Evolutionary conservation across 495 filamentous ascomycete species (phyloP).

Genomic region (Friedmanniomyces simplex): DNA sequence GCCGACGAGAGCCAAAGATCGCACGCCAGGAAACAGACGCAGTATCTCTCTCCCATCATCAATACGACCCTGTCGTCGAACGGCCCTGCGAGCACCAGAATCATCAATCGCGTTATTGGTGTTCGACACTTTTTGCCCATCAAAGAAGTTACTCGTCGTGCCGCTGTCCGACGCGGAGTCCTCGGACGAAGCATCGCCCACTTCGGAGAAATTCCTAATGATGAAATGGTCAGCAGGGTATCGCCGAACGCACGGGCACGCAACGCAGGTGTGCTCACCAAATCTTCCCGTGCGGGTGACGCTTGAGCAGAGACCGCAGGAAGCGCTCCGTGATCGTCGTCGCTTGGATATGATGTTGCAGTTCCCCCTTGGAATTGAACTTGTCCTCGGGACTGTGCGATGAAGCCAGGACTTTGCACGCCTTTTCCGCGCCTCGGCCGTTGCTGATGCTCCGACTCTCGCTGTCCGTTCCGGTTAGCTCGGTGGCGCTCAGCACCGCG

Average conservation of each 20-base stretch:
- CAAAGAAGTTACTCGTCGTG: background rate
- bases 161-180: background rate
- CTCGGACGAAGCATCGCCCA: slow-evolving; percentile 11
- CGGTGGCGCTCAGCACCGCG: background rate
- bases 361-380: background rate
- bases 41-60: slow-evolving; percentile 8
- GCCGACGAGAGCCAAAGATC: slow-evolving; percentile 7
- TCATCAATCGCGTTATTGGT: background rate
- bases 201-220: slow-evolving; percentile 15
- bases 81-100: background rate
- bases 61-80: background rate
- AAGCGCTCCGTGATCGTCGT: slow-evolving; percentile 6
- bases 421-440: background rate
- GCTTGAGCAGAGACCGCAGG: slow-evolving; percentile 5
- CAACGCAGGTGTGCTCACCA: slow-evolving; percentile 1
- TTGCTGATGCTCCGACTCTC: background rate
- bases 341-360: background rate
- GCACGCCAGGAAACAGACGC: slow-evolving; percentile 13
- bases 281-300: slow-evolving; percentile 10
- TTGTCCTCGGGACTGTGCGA: slow-evolving; percentile 1
- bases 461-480: background rate
- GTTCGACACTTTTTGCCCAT: background rate
- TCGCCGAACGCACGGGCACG: background rate
- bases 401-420: slow-evolving; percentile 8
- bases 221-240: too few relatives aligned